These are phyloP conservation scores for Annona cherimola DNA, from an alignment of 164 flowering plant genomes.

Conservation along the genomic window DNA sequence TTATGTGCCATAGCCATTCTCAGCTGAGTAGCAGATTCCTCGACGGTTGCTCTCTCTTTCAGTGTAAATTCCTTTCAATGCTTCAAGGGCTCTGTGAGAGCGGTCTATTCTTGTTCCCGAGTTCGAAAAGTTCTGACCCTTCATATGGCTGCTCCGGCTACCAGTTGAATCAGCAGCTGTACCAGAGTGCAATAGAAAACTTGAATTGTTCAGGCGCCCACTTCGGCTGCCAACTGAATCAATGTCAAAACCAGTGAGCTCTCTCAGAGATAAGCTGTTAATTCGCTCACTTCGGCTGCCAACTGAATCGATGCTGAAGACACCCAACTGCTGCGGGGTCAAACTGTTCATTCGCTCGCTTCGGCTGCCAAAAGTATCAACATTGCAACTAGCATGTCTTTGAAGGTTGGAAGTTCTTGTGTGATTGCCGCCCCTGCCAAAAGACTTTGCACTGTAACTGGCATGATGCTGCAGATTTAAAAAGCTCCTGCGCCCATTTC, in stretches of 20 bases:
- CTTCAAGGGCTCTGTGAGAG: constrained; percentile 56
- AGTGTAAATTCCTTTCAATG: constrained; percentile 6
- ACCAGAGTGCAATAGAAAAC: constrained; percentile 18
- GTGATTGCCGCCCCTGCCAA: constrained; percentile 62
- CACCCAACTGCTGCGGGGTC: constrained; percentile 20
- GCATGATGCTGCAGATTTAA: constrained; percentile 28
- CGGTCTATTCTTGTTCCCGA: constrained; percentile 32
- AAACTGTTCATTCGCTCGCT: constrained; percentile 61
- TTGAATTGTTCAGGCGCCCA: constrained; percentile 47
- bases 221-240: constrained; percentile 62
- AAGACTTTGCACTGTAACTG: constrained; percentile 38
- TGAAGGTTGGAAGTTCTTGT: constrained; percentile 34
- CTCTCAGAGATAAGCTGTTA: constrained; percentile 30
- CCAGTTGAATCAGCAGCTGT: constrained; percentile 46
- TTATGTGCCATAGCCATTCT: background rate
- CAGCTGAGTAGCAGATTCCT: background rate
- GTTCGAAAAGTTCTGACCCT: constrained; percentile 22
- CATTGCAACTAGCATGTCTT: constrained; percentile 32
- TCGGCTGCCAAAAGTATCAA: constrained; percentile 53
- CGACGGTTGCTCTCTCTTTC: background rate
- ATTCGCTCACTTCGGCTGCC: constrained; percentile 72
- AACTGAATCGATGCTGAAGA: constrained; percentile 35
- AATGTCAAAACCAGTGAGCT: constrained; percentile 23
- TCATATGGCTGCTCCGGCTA: constrained; percentile 57
- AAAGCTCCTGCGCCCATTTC: constrained; percentile 61